Evolutionary conservation across 495 filamentous ascomycete genomes (phyloP), one percentile per base, ranked within the genome.

Genomic region (Aspergillus heteromorphus): DNA sequence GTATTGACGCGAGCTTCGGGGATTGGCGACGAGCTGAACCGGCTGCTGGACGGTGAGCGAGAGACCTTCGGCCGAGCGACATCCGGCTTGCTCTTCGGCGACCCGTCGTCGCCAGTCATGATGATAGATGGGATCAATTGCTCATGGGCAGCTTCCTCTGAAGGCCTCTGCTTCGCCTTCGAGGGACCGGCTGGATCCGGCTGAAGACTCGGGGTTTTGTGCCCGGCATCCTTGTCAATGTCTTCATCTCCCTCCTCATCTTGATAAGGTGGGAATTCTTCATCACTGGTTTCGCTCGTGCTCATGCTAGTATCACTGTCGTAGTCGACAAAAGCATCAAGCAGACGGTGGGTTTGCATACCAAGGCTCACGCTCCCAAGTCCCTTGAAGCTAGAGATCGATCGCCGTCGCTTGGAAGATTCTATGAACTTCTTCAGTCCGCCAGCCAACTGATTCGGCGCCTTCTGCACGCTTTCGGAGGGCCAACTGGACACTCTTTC

Each of bases 311-410:
- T 77, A 16, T 70, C 71, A 11, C 61, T 78, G 34, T 80, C 76
- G 38, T 78, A 70, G 48, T 80, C 73, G 14, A 91, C 73, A 10
- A 88, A 80, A 23, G 84, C 77, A 51, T 84, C 79, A 16, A 83
- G 78, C 6, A 95, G 69, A 45, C 83, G 80, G 48, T 91, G 87
- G 9, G 90, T 91, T 49, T 84, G 83, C 77, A 93, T 92, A 13
- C 87, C 87, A 30, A 92, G 71, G 48, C 71, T 86, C 51, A 85
- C 71, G 20, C 84, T 83, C 18, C 72, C 85, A 20, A 88, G 58
- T 45, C 80, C 81, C 25, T 76, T 73, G 55, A 90, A 69, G 17
- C 82, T 81, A 14, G 81, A 83, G 36, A 91, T 80, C 0, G 85
- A 88, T 20, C 82, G 80, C 50, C 80, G 82, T 59, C 79, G 79